Evolutionary conservation across 2,329 filamentous ascomycete genomes (phyloP).

Genomic region (Phoma herbarum): DNA sequence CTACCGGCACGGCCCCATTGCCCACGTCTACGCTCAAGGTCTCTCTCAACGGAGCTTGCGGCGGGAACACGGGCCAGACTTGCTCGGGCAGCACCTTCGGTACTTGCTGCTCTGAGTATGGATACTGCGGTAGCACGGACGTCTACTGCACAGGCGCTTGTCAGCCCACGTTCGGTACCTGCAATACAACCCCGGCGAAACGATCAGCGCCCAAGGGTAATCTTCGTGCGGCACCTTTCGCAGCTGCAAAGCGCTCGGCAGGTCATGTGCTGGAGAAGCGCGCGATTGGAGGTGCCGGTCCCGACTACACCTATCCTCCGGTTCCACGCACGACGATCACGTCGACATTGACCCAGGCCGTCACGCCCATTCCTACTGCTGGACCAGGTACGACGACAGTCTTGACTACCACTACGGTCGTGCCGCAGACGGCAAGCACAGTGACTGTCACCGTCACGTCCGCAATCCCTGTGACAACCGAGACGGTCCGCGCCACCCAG

Average conservation of each 20-base stretch:
- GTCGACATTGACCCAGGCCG: conserved; percentile 5
- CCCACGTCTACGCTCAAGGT: conserved; percentile 21
- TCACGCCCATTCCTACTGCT: conserved; percentile 2
- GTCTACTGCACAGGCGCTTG: conserved; percentile 13
- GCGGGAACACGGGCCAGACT: conserved; percentile 15
- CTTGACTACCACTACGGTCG: conserved; percentile 9
- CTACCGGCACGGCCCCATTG: conserved; percentile 23
- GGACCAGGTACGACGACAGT: conserved; percentile 4
- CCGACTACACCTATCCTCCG: conserved; percentile 29
- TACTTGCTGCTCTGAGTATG: conserved; percentile 18
- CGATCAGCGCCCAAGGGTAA: conserved; percentile 27
- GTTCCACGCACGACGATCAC: conserved; percentile 24
- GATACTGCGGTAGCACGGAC: conserved; percentile 3
- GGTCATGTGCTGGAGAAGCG: conserved; percentile 10
- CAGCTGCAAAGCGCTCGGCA: conserved; percentile 12
- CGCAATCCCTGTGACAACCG: not conserved
- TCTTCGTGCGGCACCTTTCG: conserved; percentile 19
- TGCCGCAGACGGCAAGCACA: conserved; percentile 1
- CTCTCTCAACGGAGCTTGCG: conserved; percentile 21
- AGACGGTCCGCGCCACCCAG: conserved; percentile 3
- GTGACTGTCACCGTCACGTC: conserved; percentile 10
- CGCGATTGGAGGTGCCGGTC: conserved; percentile 24
- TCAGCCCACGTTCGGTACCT: conserved; percentile 46
- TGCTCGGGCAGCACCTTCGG: conserved; percentile 19
- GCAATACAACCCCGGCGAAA: conserved; percentile 46